These are phyloP conservation scores for Sequoiadendron giganteum DNA, from an alignment of 75 land plant genomes.

Conservation along the genomic window DNA sequence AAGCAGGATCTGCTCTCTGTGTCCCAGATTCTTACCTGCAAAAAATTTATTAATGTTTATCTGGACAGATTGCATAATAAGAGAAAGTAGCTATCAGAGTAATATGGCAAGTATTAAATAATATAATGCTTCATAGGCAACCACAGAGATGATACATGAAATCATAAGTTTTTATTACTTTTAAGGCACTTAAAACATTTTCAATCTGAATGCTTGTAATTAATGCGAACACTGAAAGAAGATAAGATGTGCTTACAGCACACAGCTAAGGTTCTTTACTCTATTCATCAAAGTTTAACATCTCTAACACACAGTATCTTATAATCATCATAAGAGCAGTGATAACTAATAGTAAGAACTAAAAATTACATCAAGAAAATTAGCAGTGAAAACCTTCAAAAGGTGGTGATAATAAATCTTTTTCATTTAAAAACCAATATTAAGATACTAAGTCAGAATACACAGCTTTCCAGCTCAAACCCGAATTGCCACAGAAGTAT, in stretches of 20 bases:
- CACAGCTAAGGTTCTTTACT: background rate
- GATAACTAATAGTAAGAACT: background rate
- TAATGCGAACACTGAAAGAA: background rate
- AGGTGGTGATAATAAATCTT: background rate
- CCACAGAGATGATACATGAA: background rate
- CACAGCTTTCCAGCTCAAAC: background rate
- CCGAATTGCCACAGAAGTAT: background rate
- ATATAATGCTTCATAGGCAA: background rate
- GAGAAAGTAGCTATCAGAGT: background rate
- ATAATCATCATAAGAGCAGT: background rate
- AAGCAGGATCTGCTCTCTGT: constrained; percentile 52
- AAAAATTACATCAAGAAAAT: background rate
- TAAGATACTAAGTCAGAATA: background rate
- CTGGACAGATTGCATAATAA: background rate
- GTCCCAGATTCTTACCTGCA: constrained; percentile 93
- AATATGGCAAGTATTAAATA: too few species aligned
- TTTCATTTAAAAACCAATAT: too few species aligned
- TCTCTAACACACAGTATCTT: background rate
- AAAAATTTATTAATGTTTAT: background rate
- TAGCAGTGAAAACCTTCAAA: background rate
- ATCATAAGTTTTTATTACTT: background rate
- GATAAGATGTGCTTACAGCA: background rate
- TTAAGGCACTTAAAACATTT: background rate
- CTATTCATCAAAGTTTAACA: background rate
- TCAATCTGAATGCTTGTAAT: background rate